Evolutionary conservation across 2,329 filamentous ascomycete genomes (phyloP).

Genomic region (Cylindrodendrum hubeiense): DNA sequence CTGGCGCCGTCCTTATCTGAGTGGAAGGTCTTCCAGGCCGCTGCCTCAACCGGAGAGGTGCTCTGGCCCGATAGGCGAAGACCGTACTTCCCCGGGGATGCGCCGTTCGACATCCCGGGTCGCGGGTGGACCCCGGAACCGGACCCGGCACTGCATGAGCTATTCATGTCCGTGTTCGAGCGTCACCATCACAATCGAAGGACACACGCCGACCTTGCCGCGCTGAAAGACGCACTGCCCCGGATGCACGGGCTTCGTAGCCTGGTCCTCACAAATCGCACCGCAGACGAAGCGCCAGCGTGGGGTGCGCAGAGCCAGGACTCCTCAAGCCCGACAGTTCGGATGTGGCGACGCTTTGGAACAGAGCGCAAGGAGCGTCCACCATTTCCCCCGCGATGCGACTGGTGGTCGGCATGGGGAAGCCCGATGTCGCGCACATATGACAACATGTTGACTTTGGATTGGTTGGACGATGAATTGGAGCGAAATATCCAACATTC

Average conservation of each 20-base stretch:
- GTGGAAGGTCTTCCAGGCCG: background rate
- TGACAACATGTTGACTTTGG: background rate
- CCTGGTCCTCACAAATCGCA: conserved; percentile 11
- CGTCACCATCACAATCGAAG: conserved; percentile 1
- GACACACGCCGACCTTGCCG: background rate
- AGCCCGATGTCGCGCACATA: background rate
- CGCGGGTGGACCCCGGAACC: background rate
- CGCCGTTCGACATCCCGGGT: background rate
- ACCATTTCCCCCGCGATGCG: conserved; percentile 4
- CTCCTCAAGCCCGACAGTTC: conserved; percentile 7
- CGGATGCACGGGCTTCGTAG: background rate
- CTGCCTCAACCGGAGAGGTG: background rate
- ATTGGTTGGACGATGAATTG: conserved; percentile 12
- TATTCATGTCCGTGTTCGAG: background rate
- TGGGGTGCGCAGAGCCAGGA: conserved; percentile 9
- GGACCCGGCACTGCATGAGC: background rate
- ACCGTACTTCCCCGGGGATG: conserved; percentile 1
- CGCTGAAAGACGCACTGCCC: background rate
- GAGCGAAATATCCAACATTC: background rate
- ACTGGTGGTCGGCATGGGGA: background rate
- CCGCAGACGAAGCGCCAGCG: background rate
- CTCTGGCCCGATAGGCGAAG: background rate
- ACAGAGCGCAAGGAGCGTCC: background rate
- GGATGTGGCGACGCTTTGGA: background rate
- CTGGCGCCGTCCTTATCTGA: background rate